These are phyloP conservation scores for Calocybe gangraenosa DNA, from an alignment of 768 basidiomycete genomes.

Conservation along the genomic window DNA sequence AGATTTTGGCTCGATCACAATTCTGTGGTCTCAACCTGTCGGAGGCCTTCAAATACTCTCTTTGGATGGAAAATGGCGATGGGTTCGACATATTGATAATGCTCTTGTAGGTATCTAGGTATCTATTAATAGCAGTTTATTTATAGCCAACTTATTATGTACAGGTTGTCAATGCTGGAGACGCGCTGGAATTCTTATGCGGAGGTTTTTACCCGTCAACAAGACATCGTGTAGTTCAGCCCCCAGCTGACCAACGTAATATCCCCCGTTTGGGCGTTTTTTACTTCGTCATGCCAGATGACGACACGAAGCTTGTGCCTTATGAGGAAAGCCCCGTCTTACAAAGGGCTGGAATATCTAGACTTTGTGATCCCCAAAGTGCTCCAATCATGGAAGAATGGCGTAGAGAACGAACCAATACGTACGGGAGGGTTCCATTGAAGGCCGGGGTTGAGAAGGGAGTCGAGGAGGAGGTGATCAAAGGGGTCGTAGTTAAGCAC, in stretches of 20 bases:
- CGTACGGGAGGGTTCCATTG: constrained; percentile 47
- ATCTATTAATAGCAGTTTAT: neutral
- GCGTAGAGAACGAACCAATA: constrained; percentile 45
- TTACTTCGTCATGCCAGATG: constrained; percentile 53
- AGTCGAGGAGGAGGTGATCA: constrained; percentile 52
- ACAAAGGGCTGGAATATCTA: constrained; percentile 36
- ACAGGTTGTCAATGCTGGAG: constrained; percentile 59
- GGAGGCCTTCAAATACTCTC: constrained; percentile 54
- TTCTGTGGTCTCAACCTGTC: constrained; percentile 60
- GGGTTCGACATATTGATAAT: constrained; percentile 56
- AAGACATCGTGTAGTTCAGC: constrained; percentile 41
- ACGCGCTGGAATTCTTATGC: constrained; percentile 55
- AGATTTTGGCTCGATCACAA: constrained; percentile 54
- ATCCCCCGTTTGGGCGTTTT: constrained; percentile 52
- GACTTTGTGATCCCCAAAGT: constrained; percentile 30
- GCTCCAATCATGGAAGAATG: constrained; percentile 51
- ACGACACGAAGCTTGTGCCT: constrained; percentile 43
- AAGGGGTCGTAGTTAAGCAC: constrained; percentile 52
- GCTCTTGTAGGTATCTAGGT: constrained; percentile 41
- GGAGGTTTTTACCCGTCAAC: constrained; percentile 59
- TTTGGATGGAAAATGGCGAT: constrained; percentile 49
- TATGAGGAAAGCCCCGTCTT: constrained; percentile 44
- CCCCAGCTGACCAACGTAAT: constrained; percentile 48
- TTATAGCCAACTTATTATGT: neutral
- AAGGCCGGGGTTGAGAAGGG: constrained; percentile 34